Percentiles rank a stretch among this genome's conserved stretches.
Evolutionary conservation across 2,329 filamentous ascomycete species (phyloP).

Genomic region (Trichoderma sp.): DNA sequence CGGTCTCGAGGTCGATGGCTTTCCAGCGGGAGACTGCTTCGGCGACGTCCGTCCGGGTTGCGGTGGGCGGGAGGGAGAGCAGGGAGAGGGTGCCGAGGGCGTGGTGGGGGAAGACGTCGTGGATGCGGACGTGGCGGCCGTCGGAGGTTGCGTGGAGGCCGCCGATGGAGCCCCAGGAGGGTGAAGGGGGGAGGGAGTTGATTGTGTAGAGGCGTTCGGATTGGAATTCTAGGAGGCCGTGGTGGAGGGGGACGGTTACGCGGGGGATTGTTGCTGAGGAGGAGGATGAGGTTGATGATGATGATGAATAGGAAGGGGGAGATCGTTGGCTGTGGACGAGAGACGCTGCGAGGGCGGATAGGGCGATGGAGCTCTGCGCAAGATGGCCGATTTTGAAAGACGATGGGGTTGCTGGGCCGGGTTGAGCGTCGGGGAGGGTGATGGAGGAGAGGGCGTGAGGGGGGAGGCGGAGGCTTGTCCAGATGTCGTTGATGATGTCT

Average conservation of each 20-base stretch:
- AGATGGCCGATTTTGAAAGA: constrained; percentile 58
- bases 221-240: constrained; percentile 56
- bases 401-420: constrained; percentile 44
- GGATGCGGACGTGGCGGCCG: constrained; percentile 57
- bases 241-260: constrained; percentile 48
- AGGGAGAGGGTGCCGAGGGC: constrained; percentile 47
- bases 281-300: background rate
- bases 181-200: constrained; percentile 40
- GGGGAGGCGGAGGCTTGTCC: constrained; percentile 31
- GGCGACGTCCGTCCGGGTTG: constrained; percentile 45
- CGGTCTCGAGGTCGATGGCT: constrained; percentile 51
- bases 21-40: constrained; percentile 45
- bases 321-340: constrained; percentile 44
- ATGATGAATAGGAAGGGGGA: background rate
- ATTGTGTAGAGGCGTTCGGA: constrained; percentile 55
- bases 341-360: constrained; percentile 54
- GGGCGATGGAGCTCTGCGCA: constrained; percentile 54
- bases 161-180: constrained; percentile 49
- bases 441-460: constrained; percentile 24
- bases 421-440: constrained; percentile 27
- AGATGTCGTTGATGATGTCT: constrained; percentile 29
- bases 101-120: constrained; percentile 58
- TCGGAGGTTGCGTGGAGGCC: constrained; percentile 55
- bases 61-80: constrained; percentile 42
- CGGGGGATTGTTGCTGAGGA: constrained; percentile 35